Evolutionary conservation across 2,329 filamentous ascomycete genomes (phyloP).

Genomic region (Tolypocladium sp.): DNA sequence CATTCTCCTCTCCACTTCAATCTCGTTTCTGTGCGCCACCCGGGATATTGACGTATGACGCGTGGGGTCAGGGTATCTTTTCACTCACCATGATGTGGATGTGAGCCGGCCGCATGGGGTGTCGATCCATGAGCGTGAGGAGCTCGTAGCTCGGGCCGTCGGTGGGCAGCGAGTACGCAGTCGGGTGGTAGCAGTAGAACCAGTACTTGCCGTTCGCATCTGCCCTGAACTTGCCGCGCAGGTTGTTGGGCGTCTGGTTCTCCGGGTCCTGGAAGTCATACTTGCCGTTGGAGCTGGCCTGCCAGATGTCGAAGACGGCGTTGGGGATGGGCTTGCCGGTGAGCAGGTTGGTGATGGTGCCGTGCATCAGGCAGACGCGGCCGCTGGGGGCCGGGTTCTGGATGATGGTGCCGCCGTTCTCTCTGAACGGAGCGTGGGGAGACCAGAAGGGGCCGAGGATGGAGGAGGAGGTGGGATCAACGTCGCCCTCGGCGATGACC

Average conservation of each 20-base stretch:
- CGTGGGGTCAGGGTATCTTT: neutral
- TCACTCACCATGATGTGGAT: constrained; percentile 39
- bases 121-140: constrained; percentile 35
- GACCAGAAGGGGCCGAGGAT: constrained; percentile 76
- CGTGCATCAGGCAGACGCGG: constrained; percentile 58
- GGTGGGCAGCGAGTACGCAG: constrained; percentile 61
- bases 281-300: constrained; percentile 65
- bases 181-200: constrained; percentile 69
- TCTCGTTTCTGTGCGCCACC: neutral
- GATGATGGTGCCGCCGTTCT: constrained; percentile 57
- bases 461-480: constrained; percentile 61
- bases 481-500: constrained; percentile 49
- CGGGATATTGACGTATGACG: neutral
- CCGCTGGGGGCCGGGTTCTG: constrained; percentile 50
- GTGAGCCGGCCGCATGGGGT: constrained; percentile 39
- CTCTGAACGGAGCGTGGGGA: constrained; percentile 63
- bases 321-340: constrained; percentile 57
- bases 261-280: constrained; percentile 70
- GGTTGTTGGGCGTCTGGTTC: constrained; percentile 63
- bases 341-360: constrained; percentile 53
- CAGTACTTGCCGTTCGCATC: constrained; percentile 61
- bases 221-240: constrained; percentile 66
- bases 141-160: constrained; percentile 41
- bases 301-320: constrained; percentile 71
- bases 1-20: neutral